These are phyloP conservation scores for Novakomyces olei DNA, from an alignment of 805 yeast species.

Conservation along the genomic window DNA sequence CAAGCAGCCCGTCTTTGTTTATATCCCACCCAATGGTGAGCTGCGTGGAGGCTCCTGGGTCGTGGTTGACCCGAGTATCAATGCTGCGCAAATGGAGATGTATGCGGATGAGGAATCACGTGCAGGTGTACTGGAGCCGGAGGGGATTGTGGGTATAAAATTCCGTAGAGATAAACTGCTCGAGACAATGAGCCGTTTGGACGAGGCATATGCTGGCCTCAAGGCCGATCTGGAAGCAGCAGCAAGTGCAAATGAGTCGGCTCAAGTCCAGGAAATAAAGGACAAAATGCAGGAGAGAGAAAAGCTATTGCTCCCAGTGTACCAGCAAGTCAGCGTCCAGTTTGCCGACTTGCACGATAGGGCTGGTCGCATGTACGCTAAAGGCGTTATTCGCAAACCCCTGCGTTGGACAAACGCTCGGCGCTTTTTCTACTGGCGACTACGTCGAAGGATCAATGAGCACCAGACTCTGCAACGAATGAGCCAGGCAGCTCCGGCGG, in stretches of 20 bases:
- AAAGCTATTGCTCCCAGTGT: slow-evolving; percentile 57
- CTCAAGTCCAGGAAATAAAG: slow-evolving; percentile 42
- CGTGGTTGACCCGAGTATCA: slow-evolving; percentile 95
- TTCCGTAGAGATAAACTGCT: slow-evolving; percentile 82
- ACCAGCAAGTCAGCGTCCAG: slow-evolving; percentile 79
- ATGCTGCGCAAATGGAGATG: slow-evolving; percentile 96
- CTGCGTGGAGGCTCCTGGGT: slow-evolving; percentile 99
- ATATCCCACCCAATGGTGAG: slow-evolving; percentile 96
- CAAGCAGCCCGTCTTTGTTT: slow-evolving; percentile 90
- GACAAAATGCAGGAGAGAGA: slow-evolving; percentile 60
- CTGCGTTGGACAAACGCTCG: slow-evolving; percentile 73
- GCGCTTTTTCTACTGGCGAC: slow-evolving; percentile 96
- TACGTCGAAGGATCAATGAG: slow-evolving; percentile 85
- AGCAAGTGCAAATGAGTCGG: too few species aligned
- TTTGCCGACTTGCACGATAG: slow-evolving; percentile 97
- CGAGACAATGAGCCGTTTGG: slow-evolving; percentile 81
- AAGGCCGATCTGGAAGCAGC: slow-evolving; percentile 25
- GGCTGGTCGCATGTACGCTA: slow-evolving; percentile 91
- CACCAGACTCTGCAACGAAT: slow-evolving; percentile 64
- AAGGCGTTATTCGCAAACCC: slow-evolving; percentile 72
- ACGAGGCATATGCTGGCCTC: slow-evolving; percentile 46
- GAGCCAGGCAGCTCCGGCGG: slow-evolving; percentile 30
- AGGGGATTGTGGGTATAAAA: slow-evolving; percentile 97
- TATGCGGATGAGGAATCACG: slow-evolving; percentile 89
- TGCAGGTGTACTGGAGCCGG: slow-evolving; percentile 97